A percentile compares a stretch with the other conserved stretches of the same genome.
phyloP scores from a whole-genome alignment of 2,329 filamentous ascomycete genomes.

The Metarhizium anisopliae region DNA sequence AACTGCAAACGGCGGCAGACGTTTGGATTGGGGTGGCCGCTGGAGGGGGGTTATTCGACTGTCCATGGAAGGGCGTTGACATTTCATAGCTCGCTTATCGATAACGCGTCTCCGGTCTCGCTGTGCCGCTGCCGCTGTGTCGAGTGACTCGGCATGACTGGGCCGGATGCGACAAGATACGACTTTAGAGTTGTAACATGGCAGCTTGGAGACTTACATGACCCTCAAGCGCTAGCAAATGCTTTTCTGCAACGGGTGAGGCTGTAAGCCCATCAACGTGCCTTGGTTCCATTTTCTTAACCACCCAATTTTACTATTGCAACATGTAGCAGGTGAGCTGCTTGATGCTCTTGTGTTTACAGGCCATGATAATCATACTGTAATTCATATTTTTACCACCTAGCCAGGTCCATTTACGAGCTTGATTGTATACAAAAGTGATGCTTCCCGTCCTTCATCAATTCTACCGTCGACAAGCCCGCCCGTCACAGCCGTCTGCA shows the following conservation, averaged over 20 bases:
- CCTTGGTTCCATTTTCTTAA: too few species aligned
- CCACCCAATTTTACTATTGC: too few species aligned
- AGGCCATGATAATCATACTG: background rate
- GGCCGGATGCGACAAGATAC: too few species aligned
- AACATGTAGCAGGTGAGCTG: too few species aligned
- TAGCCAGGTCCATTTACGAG: background rate
- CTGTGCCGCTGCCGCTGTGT: background rate
- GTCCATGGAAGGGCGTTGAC: background rate
- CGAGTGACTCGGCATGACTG: too few species aligned
- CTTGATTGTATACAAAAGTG: background rate
- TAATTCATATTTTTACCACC: background rate
- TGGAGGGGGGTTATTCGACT: background rate
- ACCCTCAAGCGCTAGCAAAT: too few species aligned
- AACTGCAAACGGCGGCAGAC: too few species aligned
- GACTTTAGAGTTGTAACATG: too few species aligned
- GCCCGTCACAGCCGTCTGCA: background rate
- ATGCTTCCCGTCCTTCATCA: background rate
- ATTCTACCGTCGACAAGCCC: background rate
- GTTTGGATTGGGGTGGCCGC: background rate
- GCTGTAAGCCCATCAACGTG: too few species aligned
- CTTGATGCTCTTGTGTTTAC: too few species aligned
- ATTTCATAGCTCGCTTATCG: background rate
- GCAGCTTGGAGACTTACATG: too few species aligned
- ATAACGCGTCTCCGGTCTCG: background rate
- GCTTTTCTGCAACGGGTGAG: too few species aligned